These are phyloP conservation scores for Sphaerostilbella broomeana DNA, from an alignment of 2,329 filamentous ascomycete species.

Conservation along the genomic window DNA sequence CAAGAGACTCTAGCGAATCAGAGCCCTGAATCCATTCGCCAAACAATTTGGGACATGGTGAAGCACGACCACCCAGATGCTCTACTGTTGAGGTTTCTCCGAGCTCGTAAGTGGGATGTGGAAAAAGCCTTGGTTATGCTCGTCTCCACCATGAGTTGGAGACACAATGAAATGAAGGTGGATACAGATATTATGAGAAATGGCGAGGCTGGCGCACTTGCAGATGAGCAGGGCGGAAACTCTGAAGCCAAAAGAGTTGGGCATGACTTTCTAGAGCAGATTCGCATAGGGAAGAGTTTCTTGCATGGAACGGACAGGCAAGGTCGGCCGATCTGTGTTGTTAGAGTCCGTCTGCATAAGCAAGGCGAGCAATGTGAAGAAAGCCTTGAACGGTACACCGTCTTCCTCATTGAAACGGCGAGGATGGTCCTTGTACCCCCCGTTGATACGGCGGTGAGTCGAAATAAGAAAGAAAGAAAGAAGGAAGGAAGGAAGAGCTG, in stretches of 20 bases:
- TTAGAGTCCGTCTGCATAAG: slow-evolving; percentile 75
- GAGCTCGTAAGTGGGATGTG: slow-evolving; percentile 93
- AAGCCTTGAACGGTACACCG: slow-evolving; percentile 80
- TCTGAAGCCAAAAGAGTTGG: slow-evolving; percentile 57
- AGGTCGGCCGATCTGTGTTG: slow-evolving; percentile 79
- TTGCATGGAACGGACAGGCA: slow-evolving; percentile 80
- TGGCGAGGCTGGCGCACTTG: slow-evolving; percentile 62
- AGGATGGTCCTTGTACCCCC: slow-evolving; percentile 72
- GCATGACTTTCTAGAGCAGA: slow-evolving; percentile 70
- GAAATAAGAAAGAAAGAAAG: too few species aligned
- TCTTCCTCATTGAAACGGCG: slow-evolving; percentile 92
- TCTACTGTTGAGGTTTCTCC: slow-evolving; percentile 71
- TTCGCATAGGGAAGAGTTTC: slow-evolving; percentile 88
- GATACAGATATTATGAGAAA: slow-evolving; percentile 79
- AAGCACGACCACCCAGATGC: slow-evolving; percentile 94
- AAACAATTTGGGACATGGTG: slow-evolving; percentile 85
- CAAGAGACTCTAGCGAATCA: slow-evolving; percentile 71
- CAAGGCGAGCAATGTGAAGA: slow-evolving; percentile 76
- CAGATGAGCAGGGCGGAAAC: slow-evolving; percentile 51
- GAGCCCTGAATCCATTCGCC: slow-evolving; percentile 70
- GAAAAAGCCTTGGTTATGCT: slow-evolving; percentile 91
- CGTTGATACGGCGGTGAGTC: slow-evolving; percentile 82
- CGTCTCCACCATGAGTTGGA: slow-evolving; percentile 90
- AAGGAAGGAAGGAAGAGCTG: too few species aligned
- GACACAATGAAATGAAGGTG: slow-evolving; percentile 73